These are phyloP conservation scores for Baorangia bicolor DNA, from an alignment of 768 basidiomycete species.

Conservation along the genomic window DNA sequence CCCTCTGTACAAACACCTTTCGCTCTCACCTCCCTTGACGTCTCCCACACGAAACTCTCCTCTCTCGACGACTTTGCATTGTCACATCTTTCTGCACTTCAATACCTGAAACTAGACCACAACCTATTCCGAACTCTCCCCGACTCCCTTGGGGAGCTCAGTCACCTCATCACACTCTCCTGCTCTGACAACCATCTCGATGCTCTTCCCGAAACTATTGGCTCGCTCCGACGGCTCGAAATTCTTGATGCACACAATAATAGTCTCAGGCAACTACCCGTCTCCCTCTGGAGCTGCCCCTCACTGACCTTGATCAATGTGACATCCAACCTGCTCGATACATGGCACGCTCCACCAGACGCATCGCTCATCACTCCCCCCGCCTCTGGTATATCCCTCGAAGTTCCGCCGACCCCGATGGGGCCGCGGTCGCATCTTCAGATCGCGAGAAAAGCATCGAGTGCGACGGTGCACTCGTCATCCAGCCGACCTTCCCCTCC, in stretches of 20 bases:
- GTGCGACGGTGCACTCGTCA: constrained; percentile 30
- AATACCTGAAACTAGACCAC: constrained; percentile 73
- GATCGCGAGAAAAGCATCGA: constrained; percentile 35
- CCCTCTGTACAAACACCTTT: constrained; percentile 48
- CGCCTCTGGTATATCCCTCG: constrained; percentile 22
- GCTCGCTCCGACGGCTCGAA: constrained; percentile 70
- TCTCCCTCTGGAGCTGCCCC: constrained; percentile 80
- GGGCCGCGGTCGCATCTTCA: constrained; percentile 19
- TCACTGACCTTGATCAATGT: constrained; percentile 73
- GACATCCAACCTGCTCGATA: constrained; percentile 80
- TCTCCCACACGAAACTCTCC: constrained; percentile 87
- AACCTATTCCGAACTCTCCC: constrained; percentile 86
- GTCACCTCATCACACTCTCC: constrained; percentile 67
- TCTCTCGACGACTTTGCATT: constrained; percentile 75
- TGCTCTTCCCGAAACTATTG: constrained; percentile 72
- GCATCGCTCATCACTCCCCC: constrained; percentile 28
- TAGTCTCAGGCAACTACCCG: constrained; percentile 73
- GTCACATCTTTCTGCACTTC: constrained; percentile 69
- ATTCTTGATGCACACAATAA: constrained; percentile 90
- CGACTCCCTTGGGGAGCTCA: constrained; percentile 75
- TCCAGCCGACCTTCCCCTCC: constrained; percentile 43
- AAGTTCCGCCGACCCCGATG: constrained; percentile 15
- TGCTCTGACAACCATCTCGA: constrained; percentile 91
- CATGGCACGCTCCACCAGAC: constrained; percentile 65
- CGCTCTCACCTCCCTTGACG: constrained; percentile 73